These are phyloP conservation scores for Zasmidium angulare DNA, from an alignment of 2,329 filamentous ascomycete genomes.

Conservation along the genomic window DNA sequence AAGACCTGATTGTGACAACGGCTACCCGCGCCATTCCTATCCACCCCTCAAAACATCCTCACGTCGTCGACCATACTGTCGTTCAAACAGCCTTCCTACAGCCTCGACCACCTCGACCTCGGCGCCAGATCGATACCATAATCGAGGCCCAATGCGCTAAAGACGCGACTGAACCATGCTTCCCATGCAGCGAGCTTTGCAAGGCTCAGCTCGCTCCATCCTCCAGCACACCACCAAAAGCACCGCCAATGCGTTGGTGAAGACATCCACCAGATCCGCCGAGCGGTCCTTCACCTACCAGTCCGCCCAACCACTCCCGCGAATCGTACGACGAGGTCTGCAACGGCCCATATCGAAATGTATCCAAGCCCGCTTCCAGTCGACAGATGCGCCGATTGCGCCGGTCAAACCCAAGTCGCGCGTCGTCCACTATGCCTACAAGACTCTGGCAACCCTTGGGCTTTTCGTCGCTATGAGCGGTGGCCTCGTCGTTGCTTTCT, in stretches of 20 bases:
- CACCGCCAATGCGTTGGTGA: slow-evolving; percentile 12
- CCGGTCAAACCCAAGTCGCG: slow-evolving; percentile 25
- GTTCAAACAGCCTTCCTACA: too few relatives aligned
- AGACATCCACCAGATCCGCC: slow-evolving; percentile 2
- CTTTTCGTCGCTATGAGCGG: slow-evolving; percentile 72
- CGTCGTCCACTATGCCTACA: slow-evolving; percentile 59
- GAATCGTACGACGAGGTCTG: slow-evolving; percentile 15
- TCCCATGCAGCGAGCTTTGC: slow-evolving; percentile 23
- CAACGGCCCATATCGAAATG: slow-evolving; percentile 14
- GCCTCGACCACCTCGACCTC: too few relatives aligned
- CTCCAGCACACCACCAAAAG: slow-evolving; percentile 8
- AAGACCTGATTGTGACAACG: too few relatives aligned
- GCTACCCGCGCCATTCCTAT: too few relatives aligned
- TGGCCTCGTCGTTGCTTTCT: slow-evolving; percentile 74
- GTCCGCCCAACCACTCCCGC: slow-evolving; percentile 15
- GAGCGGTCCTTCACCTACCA: slow-evolving; percentile 10
- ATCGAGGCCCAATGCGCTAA: slow-evolving; percentile 22
- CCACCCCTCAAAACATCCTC: neutral
- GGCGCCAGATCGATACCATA: neutral
- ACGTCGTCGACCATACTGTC: too few relatives aligned
- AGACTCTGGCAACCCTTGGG: slow-evolving; percentile 70
- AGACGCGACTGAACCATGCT: slow-evolving; percentile 16
- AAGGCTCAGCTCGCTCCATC: slow-evolving; percentile 18
- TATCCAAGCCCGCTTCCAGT: slow-evolving; percentile 22
- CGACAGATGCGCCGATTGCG: slow-evolving; percentile 12